Evolutionary conservation across 2,329 filamentous ascomycete species (phyloP), one percentile per base, ranked within the genome.

Genomic region (Exophiala sideris): DNA sequence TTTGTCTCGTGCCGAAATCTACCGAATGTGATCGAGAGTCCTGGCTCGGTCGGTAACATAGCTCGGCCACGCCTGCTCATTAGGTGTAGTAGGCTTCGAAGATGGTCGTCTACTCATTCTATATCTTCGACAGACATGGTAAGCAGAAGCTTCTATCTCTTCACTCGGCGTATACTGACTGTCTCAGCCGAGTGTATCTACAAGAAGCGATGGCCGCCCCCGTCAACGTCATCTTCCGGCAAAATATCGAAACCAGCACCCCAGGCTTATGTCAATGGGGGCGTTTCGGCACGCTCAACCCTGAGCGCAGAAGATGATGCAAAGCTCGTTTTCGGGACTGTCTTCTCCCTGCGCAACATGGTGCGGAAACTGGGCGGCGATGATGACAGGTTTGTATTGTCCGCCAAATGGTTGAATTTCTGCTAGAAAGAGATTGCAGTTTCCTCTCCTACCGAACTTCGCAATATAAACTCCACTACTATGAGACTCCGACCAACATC

Each of bases 41-140:
- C 10, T 16, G 5, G 11, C 10, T 38, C 10, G 24, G 24, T 38
- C 14, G 35, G 35, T 16, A 10, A 38, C 18, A 42, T 24, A 42
- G n/a, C 9, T 24, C 35, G 35, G 20, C 42, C 29, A 32, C 5
- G 16, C 14, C 32, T 16, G 14, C 36, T 10, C 24, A 39, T 49
- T 12, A 16, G 18, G 18, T 48, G 45, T 18, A 9, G 9, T 24
- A 16, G 39, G 32, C 20, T 29, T 47, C 63, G 71, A 77, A 65
- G 68, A 97, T 99, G 94, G 86, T 88, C 57, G 88, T 97, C 72
- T 97, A 95, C 76, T 91, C 91, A 56, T 96, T 99, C 76, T 96
- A 96, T 79, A 96, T 99, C 70, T 99, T 99, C 71, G 94, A 99
- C 76, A 87, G 94, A 62, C 94, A 99, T 75, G 96, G 94, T 96